Evolutionary conservation across 2,329 filamentous ascomycete genomes (phyloP), one percentile per base, ranked within the genome.

Genomic region (Daldinia sp.): DNA sequence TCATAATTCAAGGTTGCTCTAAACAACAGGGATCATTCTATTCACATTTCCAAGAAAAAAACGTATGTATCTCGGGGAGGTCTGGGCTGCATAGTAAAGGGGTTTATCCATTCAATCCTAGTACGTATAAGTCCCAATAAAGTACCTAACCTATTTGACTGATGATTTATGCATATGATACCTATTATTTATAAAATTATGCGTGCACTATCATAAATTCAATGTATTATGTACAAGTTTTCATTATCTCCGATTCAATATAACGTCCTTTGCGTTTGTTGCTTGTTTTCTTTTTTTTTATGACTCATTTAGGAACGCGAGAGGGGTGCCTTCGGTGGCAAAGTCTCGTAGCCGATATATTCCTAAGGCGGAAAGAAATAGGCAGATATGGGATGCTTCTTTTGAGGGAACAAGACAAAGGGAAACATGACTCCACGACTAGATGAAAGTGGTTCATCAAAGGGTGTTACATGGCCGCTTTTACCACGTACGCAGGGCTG

Each of bases 401-500:
- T 59, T 39, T 56, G 7, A 51, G 48, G 47, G 52, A 39, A 47
- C 49, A 43, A 50, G 49, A 63, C 34, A 54, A 50, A 58, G 17
- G 19, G 37, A 55, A 50, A 55, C 54, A 51, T 58, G 50, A 59
- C 50, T 45, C 51, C 54, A 51, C 55, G 50, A 59, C 50, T 45
- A 48, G 43, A 49, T 35, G 52, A 32, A 41, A 34, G 30, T 27
- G 49, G 27, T 49, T 43, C 9, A 15, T 35, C 29, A 45, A 41
- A 56, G 32, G 61, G 49, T 56, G 54, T 67, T 62, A 67, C 58
- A 61, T 61, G 64, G 64, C 58, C 48, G 54, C 61, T 61, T 67
- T 61, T 64, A 58, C 35, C 7, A 58, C 43, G 19, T 37, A 37
- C 37, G 11, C 19, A 43, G 19, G 39, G 39, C 39, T 51, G 29